A percentile compares a stretch with the other conserved stretches of the same genome.
Evolutionary conservation across 2,329 filamentous ascomycete species (phyloP).

Genomic region (Aspergillus alliaceus): DNA sequence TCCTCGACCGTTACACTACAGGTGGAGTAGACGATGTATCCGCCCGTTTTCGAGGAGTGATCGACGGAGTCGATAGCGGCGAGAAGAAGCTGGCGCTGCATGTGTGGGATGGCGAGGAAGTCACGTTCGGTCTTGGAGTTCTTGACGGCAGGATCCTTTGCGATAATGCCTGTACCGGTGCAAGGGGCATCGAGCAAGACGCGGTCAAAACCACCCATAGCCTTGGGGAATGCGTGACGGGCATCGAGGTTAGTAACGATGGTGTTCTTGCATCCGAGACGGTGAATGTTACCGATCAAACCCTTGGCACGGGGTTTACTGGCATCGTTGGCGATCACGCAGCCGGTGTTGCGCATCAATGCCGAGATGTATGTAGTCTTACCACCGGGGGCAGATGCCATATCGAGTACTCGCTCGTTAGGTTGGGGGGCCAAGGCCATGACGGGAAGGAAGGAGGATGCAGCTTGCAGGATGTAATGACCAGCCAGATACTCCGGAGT

Average conservation of each 20-base stretch:
- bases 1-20: slow-evolving; percentile 94
- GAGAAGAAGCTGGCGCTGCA: slow-evolving; percentile 91
- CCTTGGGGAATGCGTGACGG: slow-evolving; percentile 79
- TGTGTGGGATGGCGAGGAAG: slow-evolving; percentile 88
- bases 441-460: slow-evolving; percentile 93
- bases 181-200: slow-evolving; percentile 93
- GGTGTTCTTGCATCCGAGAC: slow-evolving; percentile 87
- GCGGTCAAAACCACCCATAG: slow-evolving; percentile 93
- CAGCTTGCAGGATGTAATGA: slow-evolving; percentile 96
- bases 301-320: slow-evolving; percentile 92
- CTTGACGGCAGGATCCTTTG: slow-evolving; percentile 95
- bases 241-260: slow-evolving; percentile 96
- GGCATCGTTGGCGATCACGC: slow-evolving; percentile 93
- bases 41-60: slow-evolving; percentile 86
- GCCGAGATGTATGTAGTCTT: slow-evolving; percentile 97
- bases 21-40: slow-evolving; percentile 94
- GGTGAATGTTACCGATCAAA: slow-evolving; percentile 97
- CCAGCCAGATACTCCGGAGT: slow-evolving; percentile 97
- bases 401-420: slow-evolving; percentile 85
- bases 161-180: slow-evolving; percentile 94
- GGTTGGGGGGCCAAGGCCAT: slow-evolving; percentile 96
- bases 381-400: slow-evolving; percentile 93
- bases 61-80: slow-evolving; percentile 94
- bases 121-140: slow-evolving; percentile 97
- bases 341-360: slow-evolving; percentile 95